Base-by-base conservation (phyloP, 306 rosid genomes). In the Malus asiatica region DNA sequence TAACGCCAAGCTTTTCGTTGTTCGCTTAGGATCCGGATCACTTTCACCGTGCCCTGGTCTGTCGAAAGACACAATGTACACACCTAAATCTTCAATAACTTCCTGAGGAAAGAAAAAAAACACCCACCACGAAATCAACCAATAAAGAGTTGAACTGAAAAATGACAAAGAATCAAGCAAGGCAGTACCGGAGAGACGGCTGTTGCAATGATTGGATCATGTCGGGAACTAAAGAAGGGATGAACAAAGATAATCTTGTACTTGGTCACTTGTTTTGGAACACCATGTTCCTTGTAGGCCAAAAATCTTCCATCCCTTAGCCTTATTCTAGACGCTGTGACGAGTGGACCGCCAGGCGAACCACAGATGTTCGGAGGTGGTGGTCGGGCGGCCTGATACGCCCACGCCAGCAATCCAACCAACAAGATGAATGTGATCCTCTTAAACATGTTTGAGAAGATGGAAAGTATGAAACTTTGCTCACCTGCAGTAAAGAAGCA, bases 181-280 rank as follows among this genome's bases (percentile, higher is more conserved):
- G 38, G 38, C 38, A 5, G 38, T 33, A 33, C 80, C 46, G 8
- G 73, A 70, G 85, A 68, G 38, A 72, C 25, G 63, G 29, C 23
- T 11, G 63, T 30, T 4, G 67, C 66, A 45, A 84, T 69, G 35
- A 77, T 32, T 16, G 72, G 45, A 19, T 75, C 69, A 42, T 60
- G 80, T 71, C 88, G 71, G 38, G 76, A 66, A 76, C 81, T 66
- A 44, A 44, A 27, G 27, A 85, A 87, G 1, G 78, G 84, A 78
- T 89, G 93, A 35, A 87, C 55, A 78, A n/a, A 83, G 3, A 89
- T 72, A 66, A 87, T 78, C 77, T 89, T 89, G 6, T 85, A 19
- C 5, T 74, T 89, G 72, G 93, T 87, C 4, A 18, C 55, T 57
- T 85, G 59, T 81, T 61, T 80, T 8, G 84, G 74, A 46, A 87